Evolutionary conservation across 345 rosid species (phyloP).

Genomic region (Lepidium didymum): DNA sequence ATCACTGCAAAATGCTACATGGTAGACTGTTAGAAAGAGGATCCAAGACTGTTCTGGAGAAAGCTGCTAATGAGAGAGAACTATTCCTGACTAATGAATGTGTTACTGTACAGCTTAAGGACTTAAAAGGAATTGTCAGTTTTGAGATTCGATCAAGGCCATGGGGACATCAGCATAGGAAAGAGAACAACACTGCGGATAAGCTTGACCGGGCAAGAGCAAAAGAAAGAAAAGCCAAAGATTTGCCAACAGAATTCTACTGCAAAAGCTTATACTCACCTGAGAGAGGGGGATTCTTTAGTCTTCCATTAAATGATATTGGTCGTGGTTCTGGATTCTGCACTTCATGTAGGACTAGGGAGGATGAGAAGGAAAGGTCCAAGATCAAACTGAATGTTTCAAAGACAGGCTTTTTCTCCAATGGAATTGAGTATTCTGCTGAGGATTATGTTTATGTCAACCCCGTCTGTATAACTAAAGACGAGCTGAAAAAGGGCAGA

Average conservation of each 20-base stretch:
- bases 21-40: constrained; percentile 51
- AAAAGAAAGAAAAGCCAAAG: constrained; percentile 47
- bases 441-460: constrained; percentile 51
- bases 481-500: constrained; percentile 14
- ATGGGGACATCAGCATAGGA: constrained; percentile 64
- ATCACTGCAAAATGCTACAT: constrained; percentile 50
- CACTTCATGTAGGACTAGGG: constrained; percentile 38
- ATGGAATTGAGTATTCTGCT: constrained; percentile 35
- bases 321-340: constrained; percentile 49
- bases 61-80: constrained; percentile 57
- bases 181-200: constrained; percentile 32
- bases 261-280: constrained; percentile 61
- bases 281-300: constrained; percentile 59
- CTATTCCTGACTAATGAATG: constrained; percentile 53
- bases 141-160: constrained; percentile 43
- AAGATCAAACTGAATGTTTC: constrained; percentile 23
- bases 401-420: constrained; percentile 29
- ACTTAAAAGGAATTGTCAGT: constrained; percentile 33
- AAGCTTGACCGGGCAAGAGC: constrained; percentile 44
- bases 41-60: constrained; percentile 51
- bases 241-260: constrained; percentile 41
- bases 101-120: constrained; percentile 35
- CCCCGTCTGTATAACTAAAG: constrained; percentile 30
- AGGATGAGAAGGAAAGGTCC: constrained; percentile 29
- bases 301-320: constrained; percentile 37